phyloP scores from a whole-genome alignment of 805 yeast genomes.

The Lipomyces kockii region DNA sequence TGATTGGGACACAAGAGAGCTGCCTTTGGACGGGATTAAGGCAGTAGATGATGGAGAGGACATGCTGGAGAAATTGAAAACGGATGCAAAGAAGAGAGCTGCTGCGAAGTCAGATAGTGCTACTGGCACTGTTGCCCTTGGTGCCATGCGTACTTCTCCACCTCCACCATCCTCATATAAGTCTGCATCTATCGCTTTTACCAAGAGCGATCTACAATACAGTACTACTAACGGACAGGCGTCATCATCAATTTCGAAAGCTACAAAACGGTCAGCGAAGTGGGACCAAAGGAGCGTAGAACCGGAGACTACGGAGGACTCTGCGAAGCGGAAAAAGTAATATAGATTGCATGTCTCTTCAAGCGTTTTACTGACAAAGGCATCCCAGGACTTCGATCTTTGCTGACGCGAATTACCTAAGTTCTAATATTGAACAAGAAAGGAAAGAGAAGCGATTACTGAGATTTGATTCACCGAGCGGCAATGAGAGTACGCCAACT shows the following conservation, averaged over 20 bases:
- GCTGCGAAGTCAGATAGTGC: background rate
- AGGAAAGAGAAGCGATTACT: constrained; percentile 49
- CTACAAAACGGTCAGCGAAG: constrained; percentile 28
- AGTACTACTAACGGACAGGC: constrained; percentile 3
- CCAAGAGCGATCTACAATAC: constrained; percentile 5
- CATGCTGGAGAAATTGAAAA: constrained; percentile 20
- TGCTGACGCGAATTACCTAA: background rate
- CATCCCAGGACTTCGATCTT: background rate
- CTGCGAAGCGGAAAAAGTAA: background rate
- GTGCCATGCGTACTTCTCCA: background rate
- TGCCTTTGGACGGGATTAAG: constrained; percentile 51
- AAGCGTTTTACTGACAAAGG: background rate
- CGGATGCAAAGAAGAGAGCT: constrained; percentile 10
- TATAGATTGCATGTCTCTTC: background rate
- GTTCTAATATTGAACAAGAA: background rate
- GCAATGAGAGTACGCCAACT: constrained; percentile 1
- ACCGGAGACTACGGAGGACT: background rate
- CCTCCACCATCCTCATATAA: constrained; percentile 9
- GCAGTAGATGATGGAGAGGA: constrained; percentile 19
- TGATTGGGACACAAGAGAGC: constrained; percentile 58
- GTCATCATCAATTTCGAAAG: background rate
- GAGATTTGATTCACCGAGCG: constrained; percentile 50
- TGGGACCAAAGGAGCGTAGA: constrained; percentile 27
- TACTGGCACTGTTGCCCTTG: background rate
- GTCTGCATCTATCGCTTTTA: constrained; percentile 3